Base-by-base conservation (phyloP, 345 rosid species). In the Reutealis trisperma region DNA sequence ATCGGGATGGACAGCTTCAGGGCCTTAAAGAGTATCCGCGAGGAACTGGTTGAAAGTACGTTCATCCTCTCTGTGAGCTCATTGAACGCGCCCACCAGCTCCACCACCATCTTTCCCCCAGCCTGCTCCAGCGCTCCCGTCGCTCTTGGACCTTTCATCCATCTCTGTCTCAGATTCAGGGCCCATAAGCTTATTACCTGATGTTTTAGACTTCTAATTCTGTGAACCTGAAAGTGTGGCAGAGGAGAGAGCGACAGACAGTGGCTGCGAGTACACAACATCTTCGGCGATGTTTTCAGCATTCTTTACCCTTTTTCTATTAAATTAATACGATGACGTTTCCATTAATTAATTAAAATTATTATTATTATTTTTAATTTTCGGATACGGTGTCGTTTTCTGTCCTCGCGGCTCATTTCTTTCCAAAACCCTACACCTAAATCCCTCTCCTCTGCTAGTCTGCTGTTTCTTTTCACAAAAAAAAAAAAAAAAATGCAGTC, bases 51-150 rank as follows among this genome's bases (percentile, higher is more conserved):
- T 16, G 99, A 95, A 4, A 95, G 59, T 67, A 89, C 90, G 64
- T 87, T 92, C 91, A 93, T 95, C 79, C 95, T 87, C 85, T 90
- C 94, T 25, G 97, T 90, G 2, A 93, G 88, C 85, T 92, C 86
- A 62, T 93, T 95, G 85, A 95, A 95, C 18, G 98, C 93, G 59
- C 97, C 97, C 21, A 95, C 97, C n/a, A 95, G 91, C 90, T 95
- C 91, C 77, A 93, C 96, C 82, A 95, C 98, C 98, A 92, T 92
- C 93, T 90, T 91, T 60, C 96, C 99, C 68, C 98, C 97, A 6
- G 88, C 86, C 61, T 90, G 90, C 75, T 90, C 93, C 84, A 83
- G 85, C 69, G 85, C 88, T 63, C 80, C 79, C 57, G 74, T 63
- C 58, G 67, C 57, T 61, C 60, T 47, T 32, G 27, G 60, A 24